Percentiles rank a stretch among this genome's conserved stretches.
Conservation (phyloP, 176 grass and related monocot genomes). For the Ensete glaucum region DNA sequence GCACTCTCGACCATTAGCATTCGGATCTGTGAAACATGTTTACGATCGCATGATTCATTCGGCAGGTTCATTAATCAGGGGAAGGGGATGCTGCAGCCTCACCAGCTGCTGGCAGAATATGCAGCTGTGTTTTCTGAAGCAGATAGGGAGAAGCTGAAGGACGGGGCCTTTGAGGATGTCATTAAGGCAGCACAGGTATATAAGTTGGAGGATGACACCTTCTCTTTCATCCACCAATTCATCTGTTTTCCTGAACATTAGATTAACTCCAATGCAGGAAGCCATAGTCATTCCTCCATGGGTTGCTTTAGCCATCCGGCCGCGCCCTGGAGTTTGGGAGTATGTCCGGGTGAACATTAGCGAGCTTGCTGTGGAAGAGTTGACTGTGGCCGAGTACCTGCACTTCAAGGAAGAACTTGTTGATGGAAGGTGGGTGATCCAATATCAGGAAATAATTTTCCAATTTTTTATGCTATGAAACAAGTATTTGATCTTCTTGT, state of each 20-base stretch:
- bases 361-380: constrained; percentile 70
- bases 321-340: constrained; percentile 93
- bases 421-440: constrained; percentile 46
- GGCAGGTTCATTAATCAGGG: constrained; percentile 69
- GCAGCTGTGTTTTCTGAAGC: constrained; percentile 57
- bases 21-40: too few species aligned
- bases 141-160: constrained; percentile 85
- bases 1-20: too few species aligned
- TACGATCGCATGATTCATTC: not conserved
- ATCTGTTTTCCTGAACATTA: not conserved
- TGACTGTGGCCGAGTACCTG: constrained; percentile 84
- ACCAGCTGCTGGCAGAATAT: constrained; percentile 89
- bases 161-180: constrained; percentile 87
- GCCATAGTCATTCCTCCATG: constrained; percentile 76
- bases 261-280: constrained; percentile 36
- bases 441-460: not conserved
- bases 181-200: constrained; percentile 70
- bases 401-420: constrained; percentile 97
- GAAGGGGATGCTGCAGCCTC: constrained; percentile 88
- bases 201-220: not conserved
- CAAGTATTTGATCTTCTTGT: not conserved
- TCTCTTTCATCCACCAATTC: not conserved
- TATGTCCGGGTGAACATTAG: constrained; percentile 76
- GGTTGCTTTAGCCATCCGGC: constrained; percentile 88
- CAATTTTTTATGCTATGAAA: not conserved